phyloP scores from a whole-genome alignment of 2,329 filamentous ascomycete species.

The Xenoacremonium recifei region DNA sequence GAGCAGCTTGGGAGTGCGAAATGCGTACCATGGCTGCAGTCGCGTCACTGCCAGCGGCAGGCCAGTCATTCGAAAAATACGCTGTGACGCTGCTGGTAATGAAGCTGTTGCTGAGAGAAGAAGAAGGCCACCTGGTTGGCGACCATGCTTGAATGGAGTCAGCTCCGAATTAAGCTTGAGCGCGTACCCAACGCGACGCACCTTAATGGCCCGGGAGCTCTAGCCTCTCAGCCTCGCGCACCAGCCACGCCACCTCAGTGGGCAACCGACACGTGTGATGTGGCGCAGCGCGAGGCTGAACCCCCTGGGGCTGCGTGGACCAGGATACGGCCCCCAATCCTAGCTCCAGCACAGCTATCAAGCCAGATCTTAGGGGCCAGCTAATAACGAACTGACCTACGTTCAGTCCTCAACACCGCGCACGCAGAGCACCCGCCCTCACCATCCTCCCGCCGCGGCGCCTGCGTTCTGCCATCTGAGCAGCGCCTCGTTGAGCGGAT shows the following conservation, averaged over 20 bases:
- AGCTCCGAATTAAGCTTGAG: conserved; percentile 18
- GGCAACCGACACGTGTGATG: conserved; percentile 26
- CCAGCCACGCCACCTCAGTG: conserved; percentile 19
- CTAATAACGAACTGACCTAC: conserved; percentile 16
- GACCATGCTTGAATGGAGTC: too few species aligned
- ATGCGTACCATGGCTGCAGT: conserved; percentile 22
- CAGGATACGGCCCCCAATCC: conserved; percentile 15
- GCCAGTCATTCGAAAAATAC: conserved; percentile 23
- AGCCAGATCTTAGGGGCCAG: conserved; percentile 30
- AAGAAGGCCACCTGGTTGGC: conserved; percentile 4
- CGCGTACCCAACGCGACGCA: conserved; percentile 26
- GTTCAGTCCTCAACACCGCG: conserved; percentile 13
- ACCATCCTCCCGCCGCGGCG: conserved; percentile 2
- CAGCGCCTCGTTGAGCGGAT: conserved; percentile 5
- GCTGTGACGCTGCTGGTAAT: neutral
- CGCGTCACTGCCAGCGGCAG: conserved; percentile 8
- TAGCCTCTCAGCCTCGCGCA: conserved; percentile 18
- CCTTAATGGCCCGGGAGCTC: too few species aligned
- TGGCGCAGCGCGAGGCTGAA: conserved; percentile 23
- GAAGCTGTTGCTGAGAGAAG: neutral
- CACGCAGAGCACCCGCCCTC: conserved; percentile 12
- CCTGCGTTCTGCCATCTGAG: conserved; percentile 1
- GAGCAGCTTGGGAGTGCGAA: neutral
- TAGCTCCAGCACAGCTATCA: conserved; percentile 26
- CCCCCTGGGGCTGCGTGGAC: conserved; percentile 5